Evolutionary conservation across 192 early-diverging fungal species (phyloP).

Genomic region (Haplosporangium gracile): DNA sequence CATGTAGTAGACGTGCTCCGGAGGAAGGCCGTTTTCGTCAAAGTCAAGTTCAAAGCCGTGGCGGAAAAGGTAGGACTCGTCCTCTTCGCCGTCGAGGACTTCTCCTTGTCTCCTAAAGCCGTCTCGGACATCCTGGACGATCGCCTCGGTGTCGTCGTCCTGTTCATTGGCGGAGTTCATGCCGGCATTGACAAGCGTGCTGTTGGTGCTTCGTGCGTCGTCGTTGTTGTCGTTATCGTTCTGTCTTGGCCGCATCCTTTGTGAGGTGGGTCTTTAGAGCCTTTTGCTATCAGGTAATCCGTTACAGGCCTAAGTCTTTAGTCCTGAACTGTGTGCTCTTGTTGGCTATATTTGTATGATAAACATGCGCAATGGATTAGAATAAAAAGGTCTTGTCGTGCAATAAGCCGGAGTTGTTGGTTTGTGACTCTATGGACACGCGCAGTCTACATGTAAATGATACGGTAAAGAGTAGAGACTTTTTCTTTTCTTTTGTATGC

Average conservation of each 20-base stretch:
- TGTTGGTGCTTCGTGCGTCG: constrained; percentile 67
- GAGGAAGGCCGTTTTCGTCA: constrained; percentile 63
- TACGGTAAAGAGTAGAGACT: neutral
- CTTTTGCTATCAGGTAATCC: neutral
- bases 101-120: constrained; percentile 42
- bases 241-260: constrained; percentile 41
- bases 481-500: neutral
- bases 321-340: neutral
- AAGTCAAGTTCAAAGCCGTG: constrained; percentile 66
- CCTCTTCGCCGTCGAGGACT: constrained; percentile 34
- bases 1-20: constrained; percentile 58
- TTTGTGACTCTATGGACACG: neutral
- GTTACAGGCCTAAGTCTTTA: neutral
- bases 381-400: neutral
- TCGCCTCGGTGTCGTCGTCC: constrained; percentile 27
- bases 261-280: neutral
- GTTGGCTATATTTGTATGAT: neutral
- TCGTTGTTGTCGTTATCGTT: constrained; percentile 59
- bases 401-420: neutral
- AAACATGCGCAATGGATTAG: neutral
- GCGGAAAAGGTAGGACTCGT: constrained; percentile 44
- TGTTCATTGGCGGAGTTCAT: constrained; percentile 54
- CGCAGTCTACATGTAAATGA: neutral
- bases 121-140: constrained; percentile 9
- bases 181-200: constrained; percentile 66